Evolutionary conservation across 2,329 filamentous ascomycete species (phyloP), one percentile per base, ranked within the genome.

Genomic region (Phialophora tarda): DNA sequence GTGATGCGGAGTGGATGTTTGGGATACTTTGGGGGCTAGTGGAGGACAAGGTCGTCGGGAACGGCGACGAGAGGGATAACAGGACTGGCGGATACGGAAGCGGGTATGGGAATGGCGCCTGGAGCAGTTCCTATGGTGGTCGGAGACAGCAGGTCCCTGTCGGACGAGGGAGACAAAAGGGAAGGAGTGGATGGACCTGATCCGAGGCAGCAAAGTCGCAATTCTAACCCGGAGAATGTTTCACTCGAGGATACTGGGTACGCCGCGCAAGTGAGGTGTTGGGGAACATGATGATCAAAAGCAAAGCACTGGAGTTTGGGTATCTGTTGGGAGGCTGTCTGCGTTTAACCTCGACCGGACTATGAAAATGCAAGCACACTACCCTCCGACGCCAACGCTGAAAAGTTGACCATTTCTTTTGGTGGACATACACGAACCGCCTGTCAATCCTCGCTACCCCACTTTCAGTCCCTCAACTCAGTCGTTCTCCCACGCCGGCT

Each of bases 401-500:
- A 62, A 69, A 54, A 44, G 11, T 56, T n/a, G 57, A 24, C 30
- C 23, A 10, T 48, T 3, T 17, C n/a, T 26, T 28, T 14, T n/a
- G 38, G 24, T 11, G 56, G 38, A 7, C 6, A 17, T 4, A 26
- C 12, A 8, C 2, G 41, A 44, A 44, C 17, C 21, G 23, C 24
- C 12, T 1, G 30, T 24, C 17, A 48, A 47, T 24, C 30, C 41
- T 28, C 12, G 30, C 21, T 24, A 21, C 48, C 14, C 21, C 26
- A 3, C 48, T 24, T 34, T n/a, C 26, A 41, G 2, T 54, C n/a
- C 14, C 44, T 48, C 34, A 4, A 17, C 12, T 69, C 67, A 73
- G 26, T 64, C 73, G 65, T 82, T 80, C 68, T 82, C 80, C 74
- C 79, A 83, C 47, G 83, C 79, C 62, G 82, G 80, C 44, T 88